These are phyloP conservation scores for Pythium chondricola DNA, from an alignment of 352 stramenopile genomes.

Conservation along the genomic window DNA sequence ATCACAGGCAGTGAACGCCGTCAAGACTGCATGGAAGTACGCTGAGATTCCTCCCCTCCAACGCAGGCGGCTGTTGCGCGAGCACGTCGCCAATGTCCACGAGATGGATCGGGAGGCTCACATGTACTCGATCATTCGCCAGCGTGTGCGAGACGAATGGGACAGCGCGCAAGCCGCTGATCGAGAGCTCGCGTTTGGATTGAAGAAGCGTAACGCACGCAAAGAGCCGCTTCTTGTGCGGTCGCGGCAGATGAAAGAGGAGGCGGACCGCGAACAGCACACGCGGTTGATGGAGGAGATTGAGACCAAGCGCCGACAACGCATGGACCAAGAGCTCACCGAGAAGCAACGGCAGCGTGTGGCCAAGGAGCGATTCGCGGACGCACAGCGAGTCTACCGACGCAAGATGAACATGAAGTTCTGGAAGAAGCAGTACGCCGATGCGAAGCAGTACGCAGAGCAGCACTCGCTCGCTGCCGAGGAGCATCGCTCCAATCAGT, in stretches of 20 bases:
- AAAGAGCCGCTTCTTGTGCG: conserved; percentile 49
- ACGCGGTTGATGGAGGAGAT: conserved; percentile 28
- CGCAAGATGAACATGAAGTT: conserved; percentile 59
- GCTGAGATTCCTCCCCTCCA: conserved; percentile 53
- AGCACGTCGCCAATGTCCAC: conserved; percentile 53
- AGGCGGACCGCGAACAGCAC: conserved; percentile 36
- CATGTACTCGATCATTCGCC: conserved; percentile 45
- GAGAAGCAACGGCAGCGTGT: conserved; percentile 26
- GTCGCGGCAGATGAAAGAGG: conserved; percentile 40
- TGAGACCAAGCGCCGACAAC: conserved; percentile 31
- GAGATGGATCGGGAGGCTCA: conserved; percentile 53
- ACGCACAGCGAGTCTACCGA: conserved; percentile 23
- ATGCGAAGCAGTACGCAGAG: conserved; percentile 38
- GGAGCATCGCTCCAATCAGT: conserved; percentile 9
- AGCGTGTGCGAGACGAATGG: conserved; percentile 34
- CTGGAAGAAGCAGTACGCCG: conserved; percentile 60
- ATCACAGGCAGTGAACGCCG: conserved; percentile 30
- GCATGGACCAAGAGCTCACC: conserved; percentile 29
- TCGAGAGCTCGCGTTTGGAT: conserved; percentile 36
- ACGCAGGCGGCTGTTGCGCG: conserved; percentile 41
- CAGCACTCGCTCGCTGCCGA: conserved; percentile 30
- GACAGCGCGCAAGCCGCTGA: conserved; percentile 31
- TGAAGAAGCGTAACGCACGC: conserved; percentile 51
- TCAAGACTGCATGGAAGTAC: conserved; percentile 39
- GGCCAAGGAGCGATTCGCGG: conserved; percentile 15